Evolutionary conservation across 2,329 filamentous ascomycete species (phyloP), one percentile per base, ranked within the genome.

Genomic region (Botrytis aclada): DNA sequence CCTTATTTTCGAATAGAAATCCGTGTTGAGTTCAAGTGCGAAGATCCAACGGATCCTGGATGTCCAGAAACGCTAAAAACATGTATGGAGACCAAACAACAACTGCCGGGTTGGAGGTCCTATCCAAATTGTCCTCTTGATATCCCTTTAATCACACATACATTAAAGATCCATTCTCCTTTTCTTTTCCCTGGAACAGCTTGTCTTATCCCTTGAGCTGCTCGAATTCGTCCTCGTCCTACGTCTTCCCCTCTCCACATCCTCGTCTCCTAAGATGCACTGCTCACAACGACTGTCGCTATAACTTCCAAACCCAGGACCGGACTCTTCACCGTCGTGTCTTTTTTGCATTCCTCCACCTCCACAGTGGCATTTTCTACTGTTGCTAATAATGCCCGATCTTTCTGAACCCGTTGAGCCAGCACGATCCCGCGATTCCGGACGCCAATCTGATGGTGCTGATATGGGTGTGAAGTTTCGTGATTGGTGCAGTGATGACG

Each of bases 201-300:
- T 69, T 37, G 47, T 43, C 18, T 69, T 69, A 25, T 69, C 47
- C 37, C 65, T 56, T 22, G 65, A 69, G 54, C 18, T 56, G 25
- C 65, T 69, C 22, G 47, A 69, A 58, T 69, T 69, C 18, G 65
- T 69, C 47, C 65, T 56, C 47, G 65, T 43, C 65, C 65, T 69
- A 43, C 65, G 56, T 69, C 65, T 41, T 43, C 65, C 65, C 37
- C 65, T 69, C 45, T 69, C 65, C 25, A 58, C 37, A 2, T n/a
- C 65, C 10, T 69, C 65, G 14, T 58, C 47, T 43, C 37, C 29
- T 9, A 43, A 9, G 6, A 56, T 69, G 9, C 65, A 41, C 47
- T 43, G 65, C 47, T 69, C 47, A 16, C 65, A 56, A 10, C n/a
- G 37, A 32, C n/a, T 10, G 25, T 29, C n/a, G 18, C 34, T 25